These are phyloP conservation scores for Eimeria acervulina DNA, from an alignment of 169 alveolate species.

Conservation along the genomic window DNA sequence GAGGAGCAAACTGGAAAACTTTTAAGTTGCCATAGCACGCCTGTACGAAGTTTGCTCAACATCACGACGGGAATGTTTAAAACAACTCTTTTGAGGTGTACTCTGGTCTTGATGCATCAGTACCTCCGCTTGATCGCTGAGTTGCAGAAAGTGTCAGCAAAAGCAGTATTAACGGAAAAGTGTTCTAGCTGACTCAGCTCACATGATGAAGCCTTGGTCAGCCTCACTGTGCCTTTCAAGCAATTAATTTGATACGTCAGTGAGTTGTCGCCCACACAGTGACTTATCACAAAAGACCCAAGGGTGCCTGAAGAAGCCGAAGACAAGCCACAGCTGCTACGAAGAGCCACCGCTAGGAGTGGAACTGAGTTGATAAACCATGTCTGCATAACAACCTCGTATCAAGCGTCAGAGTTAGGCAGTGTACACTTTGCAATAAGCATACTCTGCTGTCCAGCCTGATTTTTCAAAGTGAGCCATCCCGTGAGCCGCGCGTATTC, in stretches of 20 bases:
- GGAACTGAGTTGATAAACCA: background rate
- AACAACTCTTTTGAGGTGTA: background rate
- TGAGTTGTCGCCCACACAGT: conserved; percentile 78
- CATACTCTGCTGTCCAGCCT: conserved; percentile 8
- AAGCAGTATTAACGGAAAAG: background rate
- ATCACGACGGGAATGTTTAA: too few species aligned
- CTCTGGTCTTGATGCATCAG: background rate
- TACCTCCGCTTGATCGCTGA: background rate
- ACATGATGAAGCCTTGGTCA: conserved; percentile 71
- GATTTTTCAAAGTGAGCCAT: conserved; percentile 49
- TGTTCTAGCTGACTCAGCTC: background rate
- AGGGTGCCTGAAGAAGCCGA: conserved; percentile 22
- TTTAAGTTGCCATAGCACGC: too few species aligned
- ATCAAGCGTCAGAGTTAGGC: background rate
- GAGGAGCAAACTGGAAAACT: background rate
- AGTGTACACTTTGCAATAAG: background rate
- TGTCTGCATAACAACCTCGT: too few species aligned
- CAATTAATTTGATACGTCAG: conserved; percentile 61
- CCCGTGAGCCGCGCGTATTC: conserved; percentile 61
- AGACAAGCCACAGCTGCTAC: background rate
- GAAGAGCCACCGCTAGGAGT: background rate
- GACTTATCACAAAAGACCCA: conserved; percentile 56
- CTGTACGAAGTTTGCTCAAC: too few species aligned
- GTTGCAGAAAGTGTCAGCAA: background rate
- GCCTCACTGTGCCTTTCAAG: conserved; percentile 59